Evolutionary conservation across 139 green algal species (phyloP), one percentile per base, ranked within the genome.

Genomic region (Eudorina sp.): DNA sequence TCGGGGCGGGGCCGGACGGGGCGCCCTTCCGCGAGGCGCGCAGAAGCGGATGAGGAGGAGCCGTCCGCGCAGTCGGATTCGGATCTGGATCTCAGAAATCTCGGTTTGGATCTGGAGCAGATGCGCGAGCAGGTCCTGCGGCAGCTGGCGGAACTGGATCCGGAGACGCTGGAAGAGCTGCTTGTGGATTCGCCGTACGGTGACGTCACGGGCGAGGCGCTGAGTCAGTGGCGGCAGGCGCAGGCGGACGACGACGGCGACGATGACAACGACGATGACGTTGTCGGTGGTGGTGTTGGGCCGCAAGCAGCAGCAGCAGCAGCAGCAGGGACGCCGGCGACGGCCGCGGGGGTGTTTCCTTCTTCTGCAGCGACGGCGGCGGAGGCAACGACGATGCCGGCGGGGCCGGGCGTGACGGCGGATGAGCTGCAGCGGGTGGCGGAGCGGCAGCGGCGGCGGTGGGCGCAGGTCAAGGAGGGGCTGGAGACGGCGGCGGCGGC

Each of bases 111-210:
- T 53, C n/a, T 86, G n/a, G 80, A 86, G 80, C 38, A 55, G 62
- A 16, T 86, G n/a, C 80, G 80, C 41, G 23, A 64, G 41, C 60
- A 86, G 58, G 60, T 86, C 53, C 16, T 86, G 80, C 80, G 46
- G n/a, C 60, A 86, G 40, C 60, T 86, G 41, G 21, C 41, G 27
- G 80, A 76, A 0, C 18, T 86, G 80, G 80, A 86, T 76, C 80
- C 80, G 14, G 80, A 86, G 7, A 25, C 41, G 14, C 58, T 86
- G 60, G 80, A 86, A n/a, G 8, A 62, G 16, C 5, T 77, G 14
- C 80, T 86, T 60, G 14, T 86, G 60, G 80, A 86, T 34, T 76
- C 60, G n/a, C 80, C 60, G 60, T 86, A 77, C 60, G 80, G 62
- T 19, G 29, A 76, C 1, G n/a, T 51, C 14, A 51, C 48, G 1